A percentile compares a stretch with the other conserved stretches of the same genome.
phyloP scores from a whole-genome alignment of 352 stramenopile genomes.

The Pythium aristosporum region DNA sequence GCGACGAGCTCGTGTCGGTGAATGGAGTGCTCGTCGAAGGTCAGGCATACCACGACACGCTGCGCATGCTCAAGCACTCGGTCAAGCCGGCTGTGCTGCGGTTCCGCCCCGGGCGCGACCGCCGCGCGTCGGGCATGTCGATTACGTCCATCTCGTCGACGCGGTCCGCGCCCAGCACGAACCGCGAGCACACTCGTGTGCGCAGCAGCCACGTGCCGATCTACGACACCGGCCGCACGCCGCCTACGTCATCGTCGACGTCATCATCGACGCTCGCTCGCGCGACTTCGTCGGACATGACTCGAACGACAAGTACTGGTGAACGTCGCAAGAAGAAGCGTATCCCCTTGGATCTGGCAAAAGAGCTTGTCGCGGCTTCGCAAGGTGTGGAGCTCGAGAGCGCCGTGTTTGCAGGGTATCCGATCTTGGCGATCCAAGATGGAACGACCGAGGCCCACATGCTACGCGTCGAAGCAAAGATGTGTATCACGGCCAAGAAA shows the following conservation, averaged over 20 bases:
- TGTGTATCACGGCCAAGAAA: slow-evolving; percentile 67
- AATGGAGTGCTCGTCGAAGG: slow-evolving; percentile 82
- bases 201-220: slow-evolving; percentile 54
- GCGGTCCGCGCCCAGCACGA: slow-evolving; percentile 52
- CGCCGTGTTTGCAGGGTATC: slow-evolving; percentile 73
- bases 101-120: slow-evolving; percentile 63
- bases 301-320: slow-evolving; percentile 19
- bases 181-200: slow-evolving; percentile 39
- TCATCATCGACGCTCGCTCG: background rate
- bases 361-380: slow-evolving; percentile 76
- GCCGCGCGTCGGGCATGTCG: slow-evolving; percentile 63
- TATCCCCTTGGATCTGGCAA: slow-evolving; percentile 78
- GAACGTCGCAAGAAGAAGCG: slow-evolving; percentile 76
- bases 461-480: slow-evolving; percentile 78
- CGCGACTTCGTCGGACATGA: slow-evolving; percentile 1
- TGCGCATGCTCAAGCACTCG: slow-evolving; percentile 87
- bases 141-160: slow-evolving; percentile 38
- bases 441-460: slow-evolving; percentile 76
- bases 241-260: background rate
- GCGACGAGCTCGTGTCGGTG: slow-evolving; percentile 83
- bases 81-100: slow-evolving; percentile 79
- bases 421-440: slow-evolving; percentile 73
- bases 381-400: slow-evolving; percentile 65
- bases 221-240: slow-evolving; percentile 37
- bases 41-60: slow-evolving; percentile 78